Base-by-base conservation (phyloP, 441 rosid species). In the Eutrema salsugineum region DNA sequence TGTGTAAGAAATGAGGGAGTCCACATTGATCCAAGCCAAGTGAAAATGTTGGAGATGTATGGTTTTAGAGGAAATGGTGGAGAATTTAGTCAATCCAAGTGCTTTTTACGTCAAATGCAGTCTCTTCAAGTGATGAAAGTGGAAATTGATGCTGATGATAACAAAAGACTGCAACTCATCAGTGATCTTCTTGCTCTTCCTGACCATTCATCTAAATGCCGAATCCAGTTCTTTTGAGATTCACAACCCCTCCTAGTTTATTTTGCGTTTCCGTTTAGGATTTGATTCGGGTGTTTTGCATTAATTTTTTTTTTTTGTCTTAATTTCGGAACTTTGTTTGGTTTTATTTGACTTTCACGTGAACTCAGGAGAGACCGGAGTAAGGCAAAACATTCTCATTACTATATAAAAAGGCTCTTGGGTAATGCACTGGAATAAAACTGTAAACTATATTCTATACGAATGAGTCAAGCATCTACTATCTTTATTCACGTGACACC, bases 121-220 rank as follows among this genome's bases (percentile, higher is more conserved):
- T 28, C 8, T 53, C 42, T 66, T 27, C 71, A 54, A 17, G 63
- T 67, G 20, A 11, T 48, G 56, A 48, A 64, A 48, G 68, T 48
- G 0, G 19, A 28, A 54, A 2, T 54, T 30, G 53, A 54, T 40
- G 71, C 20, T 54, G 53, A 11, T 43, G 58, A 49, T 49, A 40
- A 43, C 32, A 28, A 54, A 5, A 67, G 54, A 67, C n/a, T 28
- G 42, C 42, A 5, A 54, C 50, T 66, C 51, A 66, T 16, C 1
- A 28, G 1, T 27, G 19, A 8, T 19, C 62, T 50, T 28, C 12
- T 27, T 40, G 50, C 8, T 39, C 50, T 24, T 12, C 57, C 9
- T 48, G 2, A 5, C 3, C 15, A 3, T 49, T 66, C 39, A 27
- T 67, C 63, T 54, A 54, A 67, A 12, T 11, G 27, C 12, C 40